Evolutionary conservation across 2,329 filamentous ascomycete genomes (phyloP).

Genomic region (Leptographium flavum): DNA sequence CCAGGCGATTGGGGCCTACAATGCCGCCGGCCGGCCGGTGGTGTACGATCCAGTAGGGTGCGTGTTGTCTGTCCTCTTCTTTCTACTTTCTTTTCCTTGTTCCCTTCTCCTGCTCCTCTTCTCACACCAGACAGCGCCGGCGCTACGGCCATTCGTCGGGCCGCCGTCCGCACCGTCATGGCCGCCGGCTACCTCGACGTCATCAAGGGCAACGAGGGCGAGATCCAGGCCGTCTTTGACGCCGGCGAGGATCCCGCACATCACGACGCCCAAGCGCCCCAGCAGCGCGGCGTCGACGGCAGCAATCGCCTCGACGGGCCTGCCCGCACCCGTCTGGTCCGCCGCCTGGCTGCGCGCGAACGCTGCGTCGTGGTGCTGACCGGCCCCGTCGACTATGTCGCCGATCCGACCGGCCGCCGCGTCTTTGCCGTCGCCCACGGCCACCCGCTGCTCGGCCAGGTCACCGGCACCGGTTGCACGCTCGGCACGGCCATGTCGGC

Average conservation of each 20-base stretch:
- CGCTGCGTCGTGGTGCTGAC: conserved; percentile 70
- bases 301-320: conserved; percentile 34
- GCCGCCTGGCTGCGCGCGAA: conserved; percentile 51
- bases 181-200: conserved; percentile 64
- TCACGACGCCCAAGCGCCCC: conserved; percentile 14
- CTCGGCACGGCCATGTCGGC: conserved; percentile 71
- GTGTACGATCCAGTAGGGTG: conserved; percentile 81
- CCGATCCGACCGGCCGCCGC: conserved; percentile 45
- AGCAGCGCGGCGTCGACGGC: conserved; percentile 79
- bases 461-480: conserved; percentile 75
- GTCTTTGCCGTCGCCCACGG: conserved; percentile 64
- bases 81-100: conserved; percentile 1
- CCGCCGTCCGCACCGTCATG: conserved; percentile 58
- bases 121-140: conserved; percentile 41
- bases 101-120: not conserved
- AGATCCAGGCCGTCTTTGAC: conserved; percentile 62
- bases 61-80: conserved; percentile 13
- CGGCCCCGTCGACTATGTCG: conserved; percentile 61
- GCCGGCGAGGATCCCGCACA: conserved; percentile 20
- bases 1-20: conserved; percentile 69
- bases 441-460: conserved; percentile 50
- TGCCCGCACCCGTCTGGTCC: conserved; percentile 46
- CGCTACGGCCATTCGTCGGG: conserved; percentile 59
- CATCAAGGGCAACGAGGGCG: conserved; percentile 89
- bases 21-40: conserved; percentile 57